Evolutionary conservation across 805 yeast species (phyloP).

Genomic region (Suhomyces sp.): DNA sequence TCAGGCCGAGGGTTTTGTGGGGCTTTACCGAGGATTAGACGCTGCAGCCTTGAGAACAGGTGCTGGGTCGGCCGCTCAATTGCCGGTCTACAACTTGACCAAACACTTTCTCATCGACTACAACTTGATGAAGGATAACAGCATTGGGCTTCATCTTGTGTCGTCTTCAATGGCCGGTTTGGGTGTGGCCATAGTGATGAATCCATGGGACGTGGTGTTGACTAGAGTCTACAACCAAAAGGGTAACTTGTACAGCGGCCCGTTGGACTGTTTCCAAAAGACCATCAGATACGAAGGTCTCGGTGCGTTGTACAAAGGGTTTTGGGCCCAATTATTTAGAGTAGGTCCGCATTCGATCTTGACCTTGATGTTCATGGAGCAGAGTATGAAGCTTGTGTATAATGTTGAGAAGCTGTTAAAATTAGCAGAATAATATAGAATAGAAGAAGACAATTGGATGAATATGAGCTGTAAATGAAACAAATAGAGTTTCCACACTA

Average conservation of each 20-base stretch:
- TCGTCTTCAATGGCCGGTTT: constrained; percentile 80
- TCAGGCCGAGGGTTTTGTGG: constrained; percentile 67
- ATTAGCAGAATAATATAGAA: background rate
- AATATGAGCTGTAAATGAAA: no score
- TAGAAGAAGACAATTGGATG: no score
- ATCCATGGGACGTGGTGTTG: constrained; percentile 94
- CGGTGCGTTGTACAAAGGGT: constrained; percentile 88
- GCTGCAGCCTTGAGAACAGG: constrained; percentile 95
- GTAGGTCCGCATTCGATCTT: constrained; percentile 93
- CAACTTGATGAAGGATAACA: constrained; percentile 54
- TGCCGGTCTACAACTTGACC: constrained; percentile 82
- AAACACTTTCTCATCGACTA: constrained; percentile 59
- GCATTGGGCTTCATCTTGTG: constrained; percentile 61
- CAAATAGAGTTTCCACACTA: no score
- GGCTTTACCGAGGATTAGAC: constrained; percentile 86
- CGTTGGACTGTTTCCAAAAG: constrained; percentile 83
- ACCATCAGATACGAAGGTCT: constrained; percentile 84
- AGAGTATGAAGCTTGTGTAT: constrained; percentile 65
- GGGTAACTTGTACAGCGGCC: constrained; percentile 81
- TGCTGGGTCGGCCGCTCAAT: constrained; percentile 91
- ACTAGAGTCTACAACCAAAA: constrained; percentile 95
- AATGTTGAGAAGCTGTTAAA: background rate
- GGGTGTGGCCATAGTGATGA: constrained; percentile 94
- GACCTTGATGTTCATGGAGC: constrained; percentile 93
- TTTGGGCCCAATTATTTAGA: constrained; percentile 87